Evolutionary conservation across 768 basidiomycete species (phyloP), one percentile per base, ranked within the genome.

Genomic region (Mycena albidolilacea): DNA sequence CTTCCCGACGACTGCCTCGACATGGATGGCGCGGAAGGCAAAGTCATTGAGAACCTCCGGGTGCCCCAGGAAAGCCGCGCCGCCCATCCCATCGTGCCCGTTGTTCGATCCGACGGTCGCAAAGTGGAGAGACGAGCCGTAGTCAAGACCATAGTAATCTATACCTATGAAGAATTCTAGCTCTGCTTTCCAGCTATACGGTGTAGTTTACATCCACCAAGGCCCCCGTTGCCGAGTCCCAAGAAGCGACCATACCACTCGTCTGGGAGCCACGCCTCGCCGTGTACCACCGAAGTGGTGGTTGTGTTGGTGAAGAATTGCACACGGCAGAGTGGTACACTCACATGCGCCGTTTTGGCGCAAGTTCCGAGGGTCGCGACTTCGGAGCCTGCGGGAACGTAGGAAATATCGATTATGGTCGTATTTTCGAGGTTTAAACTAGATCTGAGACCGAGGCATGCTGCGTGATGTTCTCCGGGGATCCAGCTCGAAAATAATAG

Each of bases 21-120:
- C 72, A 67, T 81, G 80, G 57, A 80, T 73, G 10, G 79, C 64
- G 17, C 79, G 78, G 69, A 71, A 77, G 5, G 76, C 75, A 72
- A 76, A 80, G 66, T 81, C 79, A 59, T 77, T 77, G 15, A 80
- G 66, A 38, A 79, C 78, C 57, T 80, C 79, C 9, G 77, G 74
- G 38, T 78, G 54, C 19, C 76, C 74, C 2, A 78, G 67, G 60
- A 80, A 79, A 4, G 67, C 21, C 5, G 30, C 14, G 11, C 77
- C 77, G n/a, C 38, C 35, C 17, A 63, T n/a, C 14, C 79, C 79
- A 62, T 79, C 77, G 54, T 80, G 79, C 17, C 79, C 79, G 64
- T 77, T 78, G 71, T 79, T 73, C 3, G 78, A 75, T 7, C 70
- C 78, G 19, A 79, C 70, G 9, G 76, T 75, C 2, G 78, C 78